Base-by-base conservation (phyloP, 305 asterid genomes). In the Solanum chacoense region DNA sequence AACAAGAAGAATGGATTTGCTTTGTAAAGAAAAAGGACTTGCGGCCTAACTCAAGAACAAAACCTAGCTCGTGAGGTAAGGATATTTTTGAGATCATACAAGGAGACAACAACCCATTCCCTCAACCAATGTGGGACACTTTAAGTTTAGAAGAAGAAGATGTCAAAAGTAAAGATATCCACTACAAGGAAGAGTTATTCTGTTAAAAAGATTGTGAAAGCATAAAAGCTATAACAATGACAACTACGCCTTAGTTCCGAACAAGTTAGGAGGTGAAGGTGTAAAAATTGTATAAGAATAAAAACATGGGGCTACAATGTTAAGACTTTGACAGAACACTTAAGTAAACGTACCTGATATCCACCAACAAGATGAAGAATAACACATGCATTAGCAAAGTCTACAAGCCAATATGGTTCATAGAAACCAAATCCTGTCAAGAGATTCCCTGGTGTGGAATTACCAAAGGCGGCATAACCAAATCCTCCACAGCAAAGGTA, bases 401-500 rank as follows among this genome's bases (percentile, higher is more conserved):
- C 96, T 38, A 96, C 59, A 34, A 96, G 95, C 99, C 99, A 95
- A 88, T 89, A 95, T 6, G 98, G 96, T 90, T 95, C 98, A n/a
- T 95, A 95, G 87, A 94, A 95, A 22, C 97, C 98, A 45, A 96
- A 96, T 26, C 97, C 98, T 32, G 97, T 94, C 93, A 96, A 90
- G 88, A 96, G 91, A 77, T 96, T 95, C 85, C 99, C 98, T 1
- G 98, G 99, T 18, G 98, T 94, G 13, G 93, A 92, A 79, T 94
- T 90, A n/a, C 99, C 99, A 74, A 96, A 96, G 28, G 98, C 98
- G 11, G 96, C 99, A 88, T 96, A 96, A 22, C 99, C 98, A 34
- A 95, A 91, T 31, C 98, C 99, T 88, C 98, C 99, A 85, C 98
- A 95, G 90, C 94, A 92, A 20, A 96, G 76, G 96, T 93, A 92